Percentiles rank a stretch among this genome's conserved stretches.
Conservation (phyloP, 1,284 basidiomycete genomes). For the Apiotrichum siamense region DNA sequence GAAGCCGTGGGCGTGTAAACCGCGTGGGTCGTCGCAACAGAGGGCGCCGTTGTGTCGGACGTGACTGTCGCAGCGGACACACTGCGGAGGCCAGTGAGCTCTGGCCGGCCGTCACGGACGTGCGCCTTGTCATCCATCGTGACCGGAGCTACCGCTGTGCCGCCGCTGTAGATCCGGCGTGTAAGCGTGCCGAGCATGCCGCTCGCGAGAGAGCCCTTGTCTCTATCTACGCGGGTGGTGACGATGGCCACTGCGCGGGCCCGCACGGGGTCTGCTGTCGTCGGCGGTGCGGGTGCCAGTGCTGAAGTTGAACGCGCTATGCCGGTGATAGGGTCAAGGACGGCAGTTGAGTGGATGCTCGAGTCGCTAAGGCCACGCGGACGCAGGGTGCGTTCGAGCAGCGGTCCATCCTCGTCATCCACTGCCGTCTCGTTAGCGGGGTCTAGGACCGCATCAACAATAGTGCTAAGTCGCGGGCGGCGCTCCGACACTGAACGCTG, state of each 20-base stretch:
- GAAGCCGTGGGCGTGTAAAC: too few species aligned
- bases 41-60: too few species aligned
- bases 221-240: neutral
- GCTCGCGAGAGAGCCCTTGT: neutral
- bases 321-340: constrained; percentile 22
- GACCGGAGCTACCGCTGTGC: too few species aligned
- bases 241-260: constrained; percentile 1
- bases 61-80: too few species aligned
- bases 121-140: neutral
- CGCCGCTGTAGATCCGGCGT: too few species aligned
- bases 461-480: constrained; percentile 52
- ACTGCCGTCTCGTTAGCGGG: constrained; percentile 43
- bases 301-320: neutral
- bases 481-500: constrained; percentile 2
- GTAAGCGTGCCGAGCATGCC: neutral
- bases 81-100: too few species aligned
- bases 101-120: too few species aligned
- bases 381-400: constrained; percentile 62
- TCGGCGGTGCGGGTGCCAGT: neutral
- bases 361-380: constrained; percentile 81
- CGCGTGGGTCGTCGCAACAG: too few species aligned
- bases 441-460: constrained; percentile 73
- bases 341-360: constrained; percentile 76
- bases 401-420: constrained; percentile 29
- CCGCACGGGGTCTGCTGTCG: neutral